Percentiles rank a stretch among this genome's conserved stretches.
Conservation (phyloP, 1,284 basidiomycete species). For the Tilletia caries region DNA sequence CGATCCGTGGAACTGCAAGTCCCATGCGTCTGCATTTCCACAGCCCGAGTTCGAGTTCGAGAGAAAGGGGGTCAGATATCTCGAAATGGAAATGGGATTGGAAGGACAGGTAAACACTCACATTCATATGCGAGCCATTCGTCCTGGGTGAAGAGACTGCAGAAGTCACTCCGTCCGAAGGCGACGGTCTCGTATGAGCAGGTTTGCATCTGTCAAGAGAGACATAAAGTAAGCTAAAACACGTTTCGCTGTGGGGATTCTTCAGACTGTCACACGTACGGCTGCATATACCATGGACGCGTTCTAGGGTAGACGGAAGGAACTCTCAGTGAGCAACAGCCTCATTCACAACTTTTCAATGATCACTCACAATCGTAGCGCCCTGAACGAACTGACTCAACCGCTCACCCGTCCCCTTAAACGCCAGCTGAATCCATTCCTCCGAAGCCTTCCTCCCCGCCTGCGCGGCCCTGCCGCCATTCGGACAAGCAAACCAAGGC, state of each 20-base stretch:
- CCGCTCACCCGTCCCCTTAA: background rate
- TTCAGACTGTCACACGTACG: background rate
- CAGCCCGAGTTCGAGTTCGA: no score
- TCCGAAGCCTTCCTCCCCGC: background rate
- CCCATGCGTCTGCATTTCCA: slow-evolving; percentile 55
- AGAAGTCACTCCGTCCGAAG: slow-evolving; percentile 62
- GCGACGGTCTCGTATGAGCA: slow-evolving; percentile 46
- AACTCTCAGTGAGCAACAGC: background rate
- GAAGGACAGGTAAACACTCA: slow-evolving; percentile 65
- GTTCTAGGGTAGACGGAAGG: background rate
- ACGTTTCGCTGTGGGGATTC: background rate
- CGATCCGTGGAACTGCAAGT: slow-evolving; percentile 59
- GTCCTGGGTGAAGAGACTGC: slow-evolving; percentile 78
- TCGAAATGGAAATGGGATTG: slow-evolving; percentile 23
- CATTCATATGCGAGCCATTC: slow-evolving; percentile 77
- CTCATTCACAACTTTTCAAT: no score
- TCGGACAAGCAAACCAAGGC: slow-evolving; percentile 13
- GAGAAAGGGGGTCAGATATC: background rate
- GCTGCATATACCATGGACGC: slow-evolving; percentile 5
- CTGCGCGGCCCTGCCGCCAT: slow-evolving; percentile 6
- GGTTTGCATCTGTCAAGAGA: slow-evolving; percentile 3
- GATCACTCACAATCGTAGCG: background rate
- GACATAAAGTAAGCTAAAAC: background rate
- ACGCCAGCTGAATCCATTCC: background rate
- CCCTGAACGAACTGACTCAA: background rate